Percentiles rank a stretch among this genome's conserved stretches.
phyloP scores from a whole-genome alignment of 768 basidiomycete genomes.

The Russula vinacea region DNA sequence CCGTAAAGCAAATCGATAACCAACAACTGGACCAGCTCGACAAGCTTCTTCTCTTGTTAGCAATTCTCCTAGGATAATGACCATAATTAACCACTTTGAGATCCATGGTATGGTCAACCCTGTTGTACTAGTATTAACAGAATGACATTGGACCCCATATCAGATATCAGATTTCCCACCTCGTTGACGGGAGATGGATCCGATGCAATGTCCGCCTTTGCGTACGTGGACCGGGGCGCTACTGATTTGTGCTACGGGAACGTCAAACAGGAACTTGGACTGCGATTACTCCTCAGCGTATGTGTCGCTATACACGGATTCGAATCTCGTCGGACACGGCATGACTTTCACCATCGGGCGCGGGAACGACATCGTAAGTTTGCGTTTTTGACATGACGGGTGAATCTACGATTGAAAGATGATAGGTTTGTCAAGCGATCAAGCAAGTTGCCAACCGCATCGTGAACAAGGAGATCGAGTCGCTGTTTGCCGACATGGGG shows the following conservation, averaged over 20 bases:
- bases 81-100: constrained; percentile 54
- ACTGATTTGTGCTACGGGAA: not conserved
- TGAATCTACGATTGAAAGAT: not conserved
- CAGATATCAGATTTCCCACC: constrained; percentile 91
- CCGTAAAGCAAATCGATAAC: too few species aligned
- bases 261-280: constrained; percentile 71
- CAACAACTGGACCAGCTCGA: too few species aligned
- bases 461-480: constrained; percentile 75
- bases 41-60: not conserved
- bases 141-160: not conserved
- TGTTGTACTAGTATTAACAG: not conserved
- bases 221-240: not conserved
- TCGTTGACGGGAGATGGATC: constrained; percentile 88
- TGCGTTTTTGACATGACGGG: not conserved
- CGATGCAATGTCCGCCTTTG: constrained; percentile 75
- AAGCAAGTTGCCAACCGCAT: constrained; percentile 75
- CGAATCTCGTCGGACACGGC: constrained; percentile 77
- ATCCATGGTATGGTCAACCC: constrained; percentile 48
- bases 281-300: constrained; percentile 97
- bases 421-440: constrained; percentile 78
- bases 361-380: constrained; percentile 82
- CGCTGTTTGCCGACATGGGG: constrained; percentile 87
- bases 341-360: constrained; percentile 96
- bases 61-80: constrained; percentile 30
- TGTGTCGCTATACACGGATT: constrained; percentile 69